Percentiles rank a stretch among this genome's conserved stretches.
phyloP scores from a whole-genome alignment of 83 land plant species.

The Diphasiastrum complanatum region DNA sequence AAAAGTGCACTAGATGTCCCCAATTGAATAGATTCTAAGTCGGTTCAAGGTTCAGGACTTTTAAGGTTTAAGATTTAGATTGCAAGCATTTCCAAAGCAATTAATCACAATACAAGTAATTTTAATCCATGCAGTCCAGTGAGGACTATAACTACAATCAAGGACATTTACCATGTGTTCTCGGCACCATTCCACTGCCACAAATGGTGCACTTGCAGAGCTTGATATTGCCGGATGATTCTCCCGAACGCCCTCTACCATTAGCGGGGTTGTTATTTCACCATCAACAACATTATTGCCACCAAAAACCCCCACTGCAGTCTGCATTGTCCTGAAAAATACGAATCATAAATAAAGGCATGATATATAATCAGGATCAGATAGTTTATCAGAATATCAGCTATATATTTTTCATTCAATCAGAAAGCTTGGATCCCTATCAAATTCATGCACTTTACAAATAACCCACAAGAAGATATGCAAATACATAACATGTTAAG shows the following conservation, averaged over 20 bases:
- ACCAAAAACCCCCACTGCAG: slow-evolving; percentile 16
- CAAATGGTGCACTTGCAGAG: slow-evolving; percentile 1
- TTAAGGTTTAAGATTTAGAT: too few species aligned
- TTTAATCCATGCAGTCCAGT: too few species aligned
- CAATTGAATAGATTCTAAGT: too few species aligned
- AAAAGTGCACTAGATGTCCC: too few species aligned
- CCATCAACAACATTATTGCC: neutral
- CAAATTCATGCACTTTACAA: neutral
- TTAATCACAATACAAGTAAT: too few species aligned
- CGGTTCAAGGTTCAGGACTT: too few species aligned
- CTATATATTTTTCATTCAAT: too few species aligned
- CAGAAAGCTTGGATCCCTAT: neutral
- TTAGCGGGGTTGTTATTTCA: neutral
- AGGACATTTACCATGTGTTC: slow-evolving; percentile 11
- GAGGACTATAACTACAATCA: too few species aligned
- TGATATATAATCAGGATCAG: too few species aligned
- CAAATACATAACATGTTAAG: neutral
- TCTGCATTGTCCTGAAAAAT: slow-evolving; percentile 14
- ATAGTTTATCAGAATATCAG: too few species aligned
- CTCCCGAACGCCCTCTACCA: neutral
- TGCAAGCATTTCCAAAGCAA: too few species aligned
- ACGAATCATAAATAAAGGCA: neutral
- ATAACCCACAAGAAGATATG: neutral
- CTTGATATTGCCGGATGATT: slow-evolving; percentile 4
- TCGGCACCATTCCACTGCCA: slow-evolving; percentile 13